Percentiles rank a stretch among this genome's conserved stretches.
Evolutionary conservation across 257 asterid genomes (phyloP).

Genomic region (Cinchona pubescens): DNA sequence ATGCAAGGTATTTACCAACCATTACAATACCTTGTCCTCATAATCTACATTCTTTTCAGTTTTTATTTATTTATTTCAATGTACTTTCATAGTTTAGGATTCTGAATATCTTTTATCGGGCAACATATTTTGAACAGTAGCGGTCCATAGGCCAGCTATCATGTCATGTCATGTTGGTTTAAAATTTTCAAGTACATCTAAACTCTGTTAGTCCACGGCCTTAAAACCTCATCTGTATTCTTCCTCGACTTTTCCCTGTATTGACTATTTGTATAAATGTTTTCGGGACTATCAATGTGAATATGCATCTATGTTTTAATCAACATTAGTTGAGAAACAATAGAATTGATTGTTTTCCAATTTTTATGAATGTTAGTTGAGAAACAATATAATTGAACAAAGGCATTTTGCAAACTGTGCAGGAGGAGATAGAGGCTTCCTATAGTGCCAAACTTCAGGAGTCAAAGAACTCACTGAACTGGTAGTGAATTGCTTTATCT

Average conservation of each 20-base stretch:
- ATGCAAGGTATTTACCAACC: slow-evolving; percentile 68
- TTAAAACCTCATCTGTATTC: slow-evolving; percentile 6
- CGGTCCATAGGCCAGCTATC: background rate
- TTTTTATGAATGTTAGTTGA: background rate
- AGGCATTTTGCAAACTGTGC: slow-evolving; percentile 26
- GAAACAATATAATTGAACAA: background rate
- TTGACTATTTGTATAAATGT: background rate
- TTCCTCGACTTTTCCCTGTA: background rate
- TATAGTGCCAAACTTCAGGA: slow-evolving; percentile 65
- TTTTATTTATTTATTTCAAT: background rate
- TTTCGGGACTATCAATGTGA: background rate
- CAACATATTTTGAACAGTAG: background rate
- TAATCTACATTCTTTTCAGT: background rate
- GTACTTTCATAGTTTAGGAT: background rate
- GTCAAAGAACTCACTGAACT: slow-evolving; percentile 56
- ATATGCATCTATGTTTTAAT: background rate
- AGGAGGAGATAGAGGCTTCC: slow-evolving; percentile 76
- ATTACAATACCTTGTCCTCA: background rate
- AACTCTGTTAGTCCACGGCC: background rate
- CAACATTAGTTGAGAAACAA: too few relatives aligned
- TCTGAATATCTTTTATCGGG: background rate
- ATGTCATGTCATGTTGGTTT: background rate
- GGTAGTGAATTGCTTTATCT: slow-evolving; percentile 37
- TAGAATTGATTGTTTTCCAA: background rate
- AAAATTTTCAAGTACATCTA: background rate